Evolutionary conservation across 2,329 filamentous ascomycete species (phyloP), one percentile per base, ranked within the genome.

Genomic region (Phialophora chinensis): DNA sequence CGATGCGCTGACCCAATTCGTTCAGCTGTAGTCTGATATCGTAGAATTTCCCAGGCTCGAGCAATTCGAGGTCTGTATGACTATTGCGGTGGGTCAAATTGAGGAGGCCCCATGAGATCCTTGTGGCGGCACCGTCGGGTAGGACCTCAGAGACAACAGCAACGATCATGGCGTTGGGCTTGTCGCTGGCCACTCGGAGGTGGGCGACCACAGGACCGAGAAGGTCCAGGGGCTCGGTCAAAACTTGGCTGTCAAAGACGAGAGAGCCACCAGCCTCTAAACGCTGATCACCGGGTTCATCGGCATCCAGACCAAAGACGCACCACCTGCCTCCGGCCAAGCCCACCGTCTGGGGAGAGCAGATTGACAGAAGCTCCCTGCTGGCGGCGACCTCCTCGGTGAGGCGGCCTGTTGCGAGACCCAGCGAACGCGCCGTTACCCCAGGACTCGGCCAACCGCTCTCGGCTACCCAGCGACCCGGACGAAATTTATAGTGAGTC

Each of bases 401-500:
- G 33, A 35, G 33, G 33, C 33, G 33, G 33, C 33, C 33, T 12
- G 33, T 4, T 35, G 33, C 33, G 10, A 35, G 10, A 35, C 33
- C 33, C 33, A 35, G 11, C 33, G 33, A 35, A 35, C 33, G 33
- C 33, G 33, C 33, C 33, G 33, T 35, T 4, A 35, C 33, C 33
- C 33, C 33, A 35, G 33, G 10, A 35, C 33, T 35, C 4, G 60
- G 65, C 65, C 65, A 66, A 12, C 53, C 20, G 25, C 52, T 53
- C 42, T 66, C 65, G 3, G 59, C 60, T 5, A 66, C 65, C 60
- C 60, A 66, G 44, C 49, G 65, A 31, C 60, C 60, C n/a, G 65
- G 61, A 35, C 65, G 60, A 47, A 66, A 60, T 14, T 66, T 57
- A 50, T 66, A 66, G 29, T 63, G 65, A 38, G 60, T 66, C 47